phyloP scores from a whole-genome alignment of 1,139 yeast species.

The Suhomyces kunorum region DNA sequence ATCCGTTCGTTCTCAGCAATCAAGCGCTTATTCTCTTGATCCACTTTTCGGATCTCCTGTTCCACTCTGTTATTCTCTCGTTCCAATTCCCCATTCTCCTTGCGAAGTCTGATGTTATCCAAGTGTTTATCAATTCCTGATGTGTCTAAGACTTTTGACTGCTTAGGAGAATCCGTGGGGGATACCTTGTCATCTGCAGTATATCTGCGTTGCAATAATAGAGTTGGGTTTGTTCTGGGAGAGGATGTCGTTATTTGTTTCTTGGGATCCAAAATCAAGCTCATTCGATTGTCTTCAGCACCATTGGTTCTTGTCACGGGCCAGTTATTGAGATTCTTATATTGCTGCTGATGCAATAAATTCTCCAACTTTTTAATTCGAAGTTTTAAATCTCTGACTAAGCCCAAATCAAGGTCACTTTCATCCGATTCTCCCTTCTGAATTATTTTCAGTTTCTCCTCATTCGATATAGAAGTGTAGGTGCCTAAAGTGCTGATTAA shows the following conservation, averaged over 20 bases:
- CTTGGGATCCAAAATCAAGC: constrained; percentile 23
- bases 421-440: constrained; percentile 15
- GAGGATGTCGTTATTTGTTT: constrained; percentile 4
- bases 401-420: constrained; percentile 32
- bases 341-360: constrained; percentile 65
- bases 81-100: constrained; percentile 29
- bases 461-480: constrained; percentile 24
- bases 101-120: constrained; percentile 42
- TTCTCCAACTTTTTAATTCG: constrained; percentile 67
- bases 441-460: constrained; percentile 14
- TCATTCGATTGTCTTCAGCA: constrained; percentile 19
- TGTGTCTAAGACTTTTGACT: constrained; percentile 33
- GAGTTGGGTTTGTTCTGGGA: constrained; percentile 25
- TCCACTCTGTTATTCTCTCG: constrained; percentile 9
- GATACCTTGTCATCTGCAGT: constrained; percentile 9
- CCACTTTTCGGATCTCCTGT: constrained; percentile 11
- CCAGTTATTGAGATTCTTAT: constrained; percentile 59
- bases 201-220: constrained; percentile 22
- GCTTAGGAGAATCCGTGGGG: constrained; percentile 9
- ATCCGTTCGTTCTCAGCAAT: constrained; percentile 13
- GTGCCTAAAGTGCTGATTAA: constrained; percentile 37
- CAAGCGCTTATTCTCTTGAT: constrained; percentile 6
- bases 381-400: constrained; percentile 56
- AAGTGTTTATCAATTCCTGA: constrained; percentile 46
- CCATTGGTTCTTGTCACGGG: constrained; percentile 32